A percentile compares a stretch with the other conserved stretches of the same genome.
phyloP scores from a whole-genome alignment of 140 eudicot genomes.

The Oenanthe javanica region DNA sequence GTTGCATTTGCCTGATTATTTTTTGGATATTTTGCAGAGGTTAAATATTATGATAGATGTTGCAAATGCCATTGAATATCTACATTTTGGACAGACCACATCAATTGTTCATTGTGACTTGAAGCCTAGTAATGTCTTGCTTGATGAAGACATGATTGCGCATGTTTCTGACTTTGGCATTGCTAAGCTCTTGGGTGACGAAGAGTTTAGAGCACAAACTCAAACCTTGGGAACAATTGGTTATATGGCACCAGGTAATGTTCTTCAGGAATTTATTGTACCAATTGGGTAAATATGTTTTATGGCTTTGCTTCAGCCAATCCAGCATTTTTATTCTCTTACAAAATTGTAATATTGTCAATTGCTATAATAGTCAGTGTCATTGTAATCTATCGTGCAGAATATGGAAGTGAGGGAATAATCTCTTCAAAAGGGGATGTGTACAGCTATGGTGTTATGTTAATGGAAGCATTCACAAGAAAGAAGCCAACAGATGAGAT shows the following conservation, averaged over 20 bases:
- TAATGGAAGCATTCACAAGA: constrained; percentile 3
- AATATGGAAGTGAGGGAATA: constrained; percentile 4
- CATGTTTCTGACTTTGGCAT: constrained; percentile 15
- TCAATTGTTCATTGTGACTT: constrained; percentile 9
- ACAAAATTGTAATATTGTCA: neutral
- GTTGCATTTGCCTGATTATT: constrained; percentile 1
- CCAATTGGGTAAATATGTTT: neutral
- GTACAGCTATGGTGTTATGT: neutral
- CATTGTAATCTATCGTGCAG: neutral
- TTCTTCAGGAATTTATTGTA: neutral
- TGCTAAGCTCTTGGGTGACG: constrained; percentile 4
- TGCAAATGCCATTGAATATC: constrained; percentile 10
- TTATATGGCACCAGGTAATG: constrained; percentile 14
- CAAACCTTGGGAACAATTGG: constrained; percentile 14
- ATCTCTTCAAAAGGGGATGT: neutral
- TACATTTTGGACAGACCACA: neutral
- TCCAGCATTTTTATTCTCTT: neutral
- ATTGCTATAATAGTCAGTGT: neutral
- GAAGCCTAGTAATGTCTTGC: constrained; percentile 11
- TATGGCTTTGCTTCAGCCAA: neutral
- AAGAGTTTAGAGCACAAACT: constrained; percentile 4
- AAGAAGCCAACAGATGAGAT: constrained; percentile 10
- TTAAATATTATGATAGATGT: constrained; percentile 11
- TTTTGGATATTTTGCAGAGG: neutral
- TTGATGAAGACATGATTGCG: neutral